Evolutionary conservation across 768 basidiomycete species (phyloP), one percentile per base, ranked within the genome.

Genomic region (Lactarius indigo): DNA sequence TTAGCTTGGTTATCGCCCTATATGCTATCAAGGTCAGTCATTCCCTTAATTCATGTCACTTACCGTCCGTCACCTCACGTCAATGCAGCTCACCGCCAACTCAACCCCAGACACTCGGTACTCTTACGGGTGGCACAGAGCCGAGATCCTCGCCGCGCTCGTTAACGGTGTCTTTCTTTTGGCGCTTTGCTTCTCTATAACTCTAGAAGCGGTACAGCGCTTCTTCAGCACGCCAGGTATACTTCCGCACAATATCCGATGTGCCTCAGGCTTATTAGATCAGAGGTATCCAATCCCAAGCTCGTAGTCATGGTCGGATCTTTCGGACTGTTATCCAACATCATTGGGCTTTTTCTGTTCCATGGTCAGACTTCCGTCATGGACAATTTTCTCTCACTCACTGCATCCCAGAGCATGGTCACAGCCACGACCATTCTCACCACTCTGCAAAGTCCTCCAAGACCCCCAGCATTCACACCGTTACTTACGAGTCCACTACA

Each of bases 81-180:
- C 47, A 12, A 13, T 55, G 20, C 71, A 95, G 91, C 82, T 94
- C 63, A 87, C 90, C 41, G 81, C 82, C 41, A 81, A 81, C 63
- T 83, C 79, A 35, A 78, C 85, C 33, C 79, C 78, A 37, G 85
- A 90, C 77, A 84, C 90, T 33, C 85, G 87, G 59, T 97, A 97
- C 77, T 94, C 96, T 5, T 98, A 98, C 75, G 96, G 96, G n/a
- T 98, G 96, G 96, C 96, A 98, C 77, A 84, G 97, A 68, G 97
- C 97, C 20, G 96, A 97, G 75, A 96, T 97, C 68, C 84, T 98
- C 8, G 96, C 95, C 26, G 97, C 97, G 0, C 82, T 98, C 55
- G 79, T 98, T 71, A 99, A 99, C 73, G 97, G 97, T 60, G 94
- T 98, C 63, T 98, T 98, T 80, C 85, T 99, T 7, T 84, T 98